Conservation (phyloP, 2,329 filamentous ascomycete species). For the Apiospora hydei region DNA sequence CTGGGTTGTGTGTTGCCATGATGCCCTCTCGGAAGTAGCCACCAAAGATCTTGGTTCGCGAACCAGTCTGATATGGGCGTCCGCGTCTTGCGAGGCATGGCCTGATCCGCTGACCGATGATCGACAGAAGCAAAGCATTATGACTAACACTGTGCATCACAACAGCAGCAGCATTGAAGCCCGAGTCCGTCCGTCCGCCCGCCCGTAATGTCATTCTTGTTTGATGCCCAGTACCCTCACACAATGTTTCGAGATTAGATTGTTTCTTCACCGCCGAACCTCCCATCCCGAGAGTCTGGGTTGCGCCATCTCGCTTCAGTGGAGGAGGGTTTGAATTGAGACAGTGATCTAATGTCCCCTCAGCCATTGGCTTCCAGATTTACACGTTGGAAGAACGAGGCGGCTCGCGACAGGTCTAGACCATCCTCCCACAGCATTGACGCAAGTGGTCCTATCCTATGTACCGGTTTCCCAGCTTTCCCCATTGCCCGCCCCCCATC, state of each 20-base stretch:
- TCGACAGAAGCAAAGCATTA: background rate
- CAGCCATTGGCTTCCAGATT: background rate
- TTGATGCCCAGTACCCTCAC: conserved; percentile 14
- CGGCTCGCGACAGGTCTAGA: conserved; percentile 14
- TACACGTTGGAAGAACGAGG: background rate
- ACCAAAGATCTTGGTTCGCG: conserved; percentile 6
- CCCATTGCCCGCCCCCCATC: background rate
- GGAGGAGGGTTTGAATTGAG: conserved; percentile 1
- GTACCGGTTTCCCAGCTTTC: background rate
- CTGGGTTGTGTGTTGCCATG: background rate
- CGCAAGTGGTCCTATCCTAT: background rate
- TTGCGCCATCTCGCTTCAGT: background rate
- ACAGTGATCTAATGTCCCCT: background rate
- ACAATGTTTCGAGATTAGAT: conserved; percentile 18
- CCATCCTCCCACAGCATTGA: conserved; percentile 13
- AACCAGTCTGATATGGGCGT: background rate
- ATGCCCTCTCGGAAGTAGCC: background rate
- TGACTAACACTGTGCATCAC: conserved; percentile 9
- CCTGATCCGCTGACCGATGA: conserved; percentile 2
- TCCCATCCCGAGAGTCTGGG: background rate
- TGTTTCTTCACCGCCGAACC: conserved; percentile 16
- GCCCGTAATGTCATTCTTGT: background rate
- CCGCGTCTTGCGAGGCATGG: background rate
- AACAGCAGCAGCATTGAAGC: conserved; percentile 4
- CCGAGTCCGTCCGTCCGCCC: background rate